phyloP scores from a whole-genome alignment of 495 filamentous ascomycete genomes.

The Penicillium fimorum region DNA sequence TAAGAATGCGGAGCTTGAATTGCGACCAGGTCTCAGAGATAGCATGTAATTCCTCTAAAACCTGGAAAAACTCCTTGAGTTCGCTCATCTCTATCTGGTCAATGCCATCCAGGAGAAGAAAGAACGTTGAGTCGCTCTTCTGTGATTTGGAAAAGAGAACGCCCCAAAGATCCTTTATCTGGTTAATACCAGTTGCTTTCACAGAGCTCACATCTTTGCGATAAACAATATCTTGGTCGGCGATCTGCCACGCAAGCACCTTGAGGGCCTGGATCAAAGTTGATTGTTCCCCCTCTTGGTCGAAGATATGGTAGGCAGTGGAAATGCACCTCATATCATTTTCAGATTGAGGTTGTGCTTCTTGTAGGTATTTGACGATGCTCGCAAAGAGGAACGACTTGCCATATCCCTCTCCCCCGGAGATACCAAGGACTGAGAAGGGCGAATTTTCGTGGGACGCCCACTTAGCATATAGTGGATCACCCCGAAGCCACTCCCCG shows the following conservation, averaged over 20 bases:
- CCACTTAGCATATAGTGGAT: conserved; percentile 13
- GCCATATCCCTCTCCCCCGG: conserved; percentile 21
- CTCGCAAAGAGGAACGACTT: conserved; percentile 22
- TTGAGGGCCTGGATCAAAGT: conserved; percentile 19
- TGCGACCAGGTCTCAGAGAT: conserved; percentile 9
- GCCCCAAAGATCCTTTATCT: conserved; percentile 11
- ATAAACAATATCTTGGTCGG: conserved; percentile 17
- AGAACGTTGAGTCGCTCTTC: conserved; percentile 21
- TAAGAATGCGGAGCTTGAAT: conserved; percentile 17
- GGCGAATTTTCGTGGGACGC: background rate
- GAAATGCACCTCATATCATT: conserved; percentile 18
- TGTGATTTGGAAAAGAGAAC: conserved; percentile 19
- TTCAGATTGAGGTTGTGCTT: background rate
- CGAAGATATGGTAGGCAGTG: conserved; percentile 17
- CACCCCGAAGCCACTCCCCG: conserved; percentile 17
- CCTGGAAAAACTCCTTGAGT: conserved; percentile 11
- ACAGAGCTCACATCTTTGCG: conserved; percentile 17
- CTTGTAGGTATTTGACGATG: conserved; percentile 12
- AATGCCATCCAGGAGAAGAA: conserved; percentile 17
- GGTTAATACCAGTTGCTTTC: conserved; percentile 8
- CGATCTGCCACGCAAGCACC: conserved; percentile 21
- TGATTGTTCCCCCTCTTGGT: conserved; percentile 4
- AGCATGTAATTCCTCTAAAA: conserved; percentile 6
- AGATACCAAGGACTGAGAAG: conserved; percentile 14
- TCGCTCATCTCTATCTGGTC: conserved; percentile 13